phyloP scores from a whole-genome alignment of 192 early-diverging fungal species.

The Linderina pennispora region DNA sequence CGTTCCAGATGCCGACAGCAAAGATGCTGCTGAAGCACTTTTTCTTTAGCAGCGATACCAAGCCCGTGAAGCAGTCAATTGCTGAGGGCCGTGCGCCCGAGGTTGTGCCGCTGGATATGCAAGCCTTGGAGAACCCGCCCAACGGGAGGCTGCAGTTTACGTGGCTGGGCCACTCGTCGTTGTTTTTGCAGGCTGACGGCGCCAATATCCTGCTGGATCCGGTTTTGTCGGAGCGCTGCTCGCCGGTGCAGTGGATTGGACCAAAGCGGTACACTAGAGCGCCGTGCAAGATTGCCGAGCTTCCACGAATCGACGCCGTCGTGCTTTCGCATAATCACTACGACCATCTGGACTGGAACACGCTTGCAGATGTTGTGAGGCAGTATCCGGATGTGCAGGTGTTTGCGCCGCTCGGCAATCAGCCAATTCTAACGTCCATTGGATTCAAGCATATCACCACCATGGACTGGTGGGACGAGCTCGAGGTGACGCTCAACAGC shows the following conservation, averaged over 20 bases:
- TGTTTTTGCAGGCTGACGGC: slow-evolving; percentile 58
- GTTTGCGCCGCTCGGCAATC: slow-evolving; percentile 77
- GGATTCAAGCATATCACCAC: slow-evolving; percentile 55
- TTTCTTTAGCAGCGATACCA: slow-evolving; percentile 2
- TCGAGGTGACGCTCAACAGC: slow-evolving; percentile 10
- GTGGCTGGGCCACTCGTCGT: slow-evolving; percentile 62
- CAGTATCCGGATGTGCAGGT: slow-evolving; percentile 48
- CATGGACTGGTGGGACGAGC: slow-evolving; percentile 76
- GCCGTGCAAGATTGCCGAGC: slow-evolving; percentile 57
- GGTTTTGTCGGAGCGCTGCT: slow-evolving; percentile 66
- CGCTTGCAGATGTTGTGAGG: slow-evolving; percentile 50
- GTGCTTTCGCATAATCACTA: slow-evolving; percentile 87
- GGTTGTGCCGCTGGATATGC: slow-evolving; percentile 20
- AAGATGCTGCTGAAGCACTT: slow-evolving; percentile 4
- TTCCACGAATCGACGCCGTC: slow-evolving; percentile 67
- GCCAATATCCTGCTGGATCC: slow-evolving; percentile 73
- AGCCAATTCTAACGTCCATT: slow-evolving; percentile 50
- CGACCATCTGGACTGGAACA: slow-evolving; percentile 73
- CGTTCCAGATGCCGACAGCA: slow-evolving; percentile 15
- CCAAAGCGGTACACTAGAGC: slow-evolving; percentile 61
- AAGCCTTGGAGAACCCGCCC: slow-evolving; percentile 8
- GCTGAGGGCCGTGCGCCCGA: slow-evolving; percentile 22
- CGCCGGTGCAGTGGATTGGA: slow-evolving; percentile 59
- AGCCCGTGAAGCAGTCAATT: slow-evolving; percentile 6
- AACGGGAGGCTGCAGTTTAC: slow-evolving; percentile 24